phyloP scores from a whole-genome alignment of 140 eudicot genomes.

The Senecio squalidus region DNA sequence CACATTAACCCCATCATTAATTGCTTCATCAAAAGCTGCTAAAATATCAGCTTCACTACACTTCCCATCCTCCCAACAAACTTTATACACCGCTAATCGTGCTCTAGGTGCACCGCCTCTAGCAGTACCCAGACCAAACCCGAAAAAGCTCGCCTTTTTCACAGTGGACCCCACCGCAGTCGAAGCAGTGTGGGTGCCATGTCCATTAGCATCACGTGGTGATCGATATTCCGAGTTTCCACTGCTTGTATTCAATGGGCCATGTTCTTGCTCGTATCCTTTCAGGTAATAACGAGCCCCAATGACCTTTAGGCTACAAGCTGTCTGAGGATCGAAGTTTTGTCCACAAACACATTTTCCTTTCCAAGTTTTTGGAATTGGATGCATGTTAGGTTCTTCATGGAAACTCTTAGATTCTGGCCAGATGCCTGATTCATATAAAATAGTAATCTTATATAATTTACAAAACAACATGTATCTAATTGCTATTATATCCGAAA shows the following conservation, averaged over 20 bases:
- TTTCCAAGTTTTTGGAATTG: slow-evolving; percentile 56
- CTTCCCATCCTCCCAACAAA: slow-evolving; percentile 52
- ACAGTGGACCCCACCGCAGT: slow-evolving; percentile 63
- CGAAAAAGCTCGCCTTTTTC: slow-evolving; percentile 34
- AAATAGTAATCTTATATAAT: neutral
- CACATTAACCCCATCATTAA: slow-evolving; percentile 62
- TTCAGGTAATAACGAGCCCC: slow-evolving; percentile 69
- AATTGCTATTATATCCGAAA: neutral
- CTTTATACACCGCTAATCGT: slow-evolving; percentile 69
- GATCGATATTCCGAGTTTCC: slow-evolving; percentile 43
- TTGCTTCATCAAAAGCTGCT: slow-evolving; percentile 72
- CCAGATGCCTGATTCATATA: slow-evolving; percentile 56
- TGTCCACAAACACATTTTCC: slow-evolving; percentile 54
- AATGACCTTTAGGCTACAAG: slow-evolving; percentile 60
- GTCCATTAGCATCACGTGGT: slow-evolving; percentile 55
- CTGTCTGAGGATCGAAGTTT: slow-evolving; percentile 40
- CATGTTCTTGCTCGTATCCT: slow-evolving; percentile 47
- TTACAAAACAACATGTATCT: neutral
- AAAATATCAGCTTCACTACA: slow-evolving; percentile 61
- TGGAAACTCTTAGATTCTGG: slow-evolving; percentile 63
- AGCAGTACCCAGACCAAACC: slow-evolving; percentile 54
- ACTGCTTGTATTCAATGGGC: slow-evolving; percentile 27
- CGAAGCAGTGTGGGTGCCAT: slow-evolving; percentile 82
- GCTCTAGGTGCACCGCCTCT: slow-evolving; percentile 84
- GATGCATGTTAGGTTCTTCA: slow-evolving; percentile 55